Evolutionary conservation across 345 rosid genomes (phyloP).

Genomic region (Sisymbrium irio): DNA sequence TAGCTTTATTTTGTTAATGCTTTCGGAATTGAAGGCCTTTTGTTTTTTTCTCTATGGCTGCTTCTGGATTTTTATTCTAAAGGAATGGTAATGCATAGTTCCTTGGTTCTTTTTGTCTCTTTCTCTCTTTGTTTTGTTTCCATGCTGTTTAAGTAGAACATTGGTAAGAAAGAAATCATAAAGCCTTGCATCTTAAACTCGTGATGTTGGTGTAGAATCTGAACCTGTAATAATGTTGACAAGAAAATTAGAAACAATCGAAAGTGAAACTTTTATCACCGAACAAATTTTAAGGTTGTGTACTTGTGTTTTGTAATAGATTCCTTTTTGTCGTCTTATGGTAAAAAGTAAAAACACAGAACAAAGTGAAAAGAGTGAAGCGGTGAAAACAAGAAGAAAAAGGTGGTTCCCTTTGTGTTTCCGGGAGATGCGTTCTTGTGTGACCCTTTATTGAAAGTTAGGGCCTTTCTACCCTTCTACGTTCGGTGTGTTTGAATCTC

Average conservation of each 20-base stretch:
- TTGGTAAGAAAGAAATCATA: not conserved
- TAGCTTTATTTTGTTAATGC: constrained; percentile 18
- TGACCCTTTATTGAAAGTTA: not conserved
- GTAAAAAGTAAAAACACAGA: not conserved
- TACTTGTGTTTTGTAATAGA: not conserved
- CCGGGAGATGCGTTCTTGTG: constrained; percentile 5
- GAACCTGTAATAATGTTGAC: too few species aligned
- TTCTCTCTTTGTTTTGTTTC: not conserved
- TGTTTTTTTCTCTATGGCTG: constrained; percentile 7
- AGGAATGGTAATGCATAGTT: constrained; percentile 24
- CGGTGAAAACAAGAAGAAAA: constrained; percentile 22
- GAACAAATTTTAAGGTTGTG: not conserved
- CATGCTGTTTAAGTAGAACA: not conserved
- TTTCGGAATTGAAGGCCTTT: constrained; percentile 20
- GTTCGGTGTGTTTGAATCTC: not conserved
- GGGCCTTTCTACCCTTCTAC: not conserved
- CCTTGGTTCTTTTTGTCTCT: not conserved
- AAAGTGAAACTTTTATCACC: not conserved
- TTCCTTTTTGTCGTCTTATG: not conserved
- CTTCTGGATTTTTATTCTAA: constrained; percentile 11
- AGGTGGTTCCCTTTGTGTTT: constrained; percentile 13
- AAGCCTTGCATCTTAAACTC: not conserved
- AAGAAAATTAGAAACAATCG: not conserved
- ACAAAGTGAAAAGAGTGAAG: not conserved
- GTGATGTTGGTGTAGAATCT: too few species aligned